Base-by-base conservation (phyloP, 148 eudicot genomes). In the Polygonum maritimum region DNA sequence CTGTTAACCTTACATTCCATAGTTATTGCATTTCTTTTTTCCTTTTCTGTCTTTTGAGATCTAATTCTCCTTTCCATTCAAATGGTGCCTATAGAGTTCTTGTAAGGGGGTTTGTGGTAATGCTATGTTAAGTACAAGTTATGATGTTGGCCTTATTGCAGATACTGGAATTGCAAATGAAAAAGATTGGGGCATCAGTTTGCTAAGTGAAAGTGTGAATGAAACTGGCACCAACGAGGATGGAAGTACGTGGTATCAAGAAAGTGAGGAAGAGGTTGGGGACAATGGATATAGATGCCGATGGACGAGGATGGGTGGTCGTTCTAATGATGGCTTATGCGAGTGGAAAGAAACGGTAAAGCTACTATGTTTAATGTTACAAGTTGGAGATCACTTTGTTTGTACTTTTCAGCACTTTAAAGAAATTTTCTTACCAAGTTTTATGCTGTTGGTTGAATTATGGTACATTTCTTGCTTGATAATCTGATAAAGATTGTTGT, bases 111-210 rank as follows among this genome's bases (percentile, higher is more conserved):
- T 26, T 26, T 26, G 31, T 26, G 31, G 31, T 26, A 26, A 26
- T 26, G 31, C 31, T 26, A 26, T 26, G 31, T 0, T 26, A 26
- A 26, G 31, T 26, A 26, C 52, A 11, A 55, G 51, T 35, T 63
- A 31, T 35, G 40, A 1, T 33, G 41, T 63, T 13, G 8, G 70
- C 2, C n/a, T 63, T 63, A 14, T 13, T 78, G 44, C 79, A 95
- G 98, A 95, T 81, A 95, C 98, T 77, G 98, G 98, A 78, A 95
- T 95, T 79, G 97, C 98, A 75, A 95, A 90, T 79, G 98, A 95
- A 88, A 89, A 92, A 84, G 97, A 95, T 65, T 92, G 97, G 98
- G 98, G 96, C 69, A 95, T 95, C 73, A 86, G 80, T 83, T 83
- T 94, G 85, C 76, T 90, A 71, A 86, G 83, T 85, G 98, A 90